Evolutionary conservation across 2,329 filamentous ascomycete species (phyloP).

Genomic region (Penicillium sp.): DNA sequence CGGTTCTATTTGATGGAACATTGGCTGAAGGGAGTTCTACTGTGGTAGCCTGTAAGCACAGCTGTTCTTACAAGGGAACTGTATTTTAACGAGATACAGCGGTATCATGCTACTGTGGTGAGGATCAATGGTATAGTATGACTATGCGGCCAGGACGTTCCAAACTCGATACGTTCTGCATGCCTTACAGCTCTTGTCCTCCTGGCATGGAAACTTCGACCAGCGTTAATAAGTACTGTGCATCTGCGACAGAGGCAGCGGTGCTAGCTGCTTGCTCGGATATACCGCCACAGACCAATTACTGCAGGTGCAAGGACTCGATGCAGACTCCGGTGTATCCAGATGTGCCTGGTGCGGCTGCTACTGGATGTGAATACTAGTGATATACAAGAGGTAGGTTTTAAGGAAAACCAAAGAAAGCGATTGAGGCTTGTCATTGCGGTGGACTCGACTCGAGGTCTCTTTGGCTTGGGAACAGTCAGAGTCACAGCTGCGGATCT

Average conservation of each 20-base stretch:
- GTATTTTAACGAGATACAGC: conserved; percentile 6
- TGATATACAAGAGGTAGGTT: neutral
- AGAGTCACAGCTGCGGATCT: too few relatives aligned
- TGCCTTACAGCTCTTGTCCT: conserved; percentile 22
- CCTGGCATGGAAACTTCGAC: conserved; percentile 23
- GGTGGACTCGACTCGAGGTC: neutral
- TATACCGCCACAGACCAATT: conserved; percentile 8
- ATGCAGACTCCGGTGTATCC: conserved; percentile 20
- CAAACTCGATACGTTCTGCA: conserved; percentile 21
- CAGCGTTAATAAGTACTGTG: conserved; percentile 18
- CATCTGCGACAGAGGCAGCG: conserved; percentile 6
- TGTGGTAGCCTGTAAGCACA: conserved; percentile 16
- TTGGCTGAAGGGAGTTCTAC: conserved; percentile 18
- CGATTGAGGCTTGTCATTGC: neutral
- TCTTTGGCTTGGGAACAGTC: neutral
- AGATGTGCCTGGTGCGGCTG: conserved; percentile 12
- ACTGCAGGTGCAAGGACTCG: conserved; percentile 16
- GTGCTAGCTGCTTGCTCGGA: conserved; percentile 8
- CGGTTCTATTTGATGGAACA: conserved; percentile 19
- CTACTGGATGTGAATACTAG: conserved; percentile 19
- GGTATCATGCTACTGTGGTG: conserved; percentile 22
- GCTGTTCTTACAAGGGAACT: neutral
- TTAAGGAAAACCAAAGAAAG: neutral
- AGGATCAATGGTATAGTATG: conserved; percentile 24
- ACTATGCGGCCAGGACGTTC: conserved; percentile 6